A percentile compares a stretch with the other conserved stretches of the same genome.
Conservation (phyloP, 2,329 filamentous ascomycete genomes). For the Laburnicola sp. region DNA sequence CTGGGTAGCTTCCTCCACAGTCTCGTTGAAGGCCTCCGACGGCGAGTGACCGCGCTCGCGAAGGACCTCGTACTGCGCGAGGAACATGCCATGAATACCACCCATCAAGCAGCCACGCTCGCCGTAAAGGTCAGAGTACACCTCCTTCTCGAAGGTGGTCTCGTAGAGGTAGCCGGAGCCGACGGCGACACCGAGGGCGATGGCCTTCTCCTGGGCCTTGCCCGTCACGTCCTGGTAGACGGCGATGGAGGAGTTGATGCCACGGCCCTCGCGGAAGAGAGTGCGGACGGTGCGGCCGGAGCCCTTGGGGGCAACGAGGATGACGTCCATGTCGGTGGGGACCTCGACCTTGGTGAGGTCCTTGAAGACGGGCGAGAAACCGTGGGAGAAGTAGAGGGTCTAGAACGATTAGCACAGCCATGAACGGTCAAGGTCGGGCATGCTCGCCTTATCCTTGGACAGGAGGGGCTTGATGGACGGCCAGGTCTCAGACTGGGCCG, state of each 20-base stretch:
- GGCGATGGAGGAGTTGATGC: conserved; percentile 99
- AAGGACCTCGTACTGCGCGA: conserved; percentile 99
- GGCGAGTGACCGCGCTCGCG: conserved; percentile 97
- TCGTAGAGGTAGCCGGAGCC: conserved; percentile 99
- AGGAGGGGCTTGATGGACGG: conserved; percentile 96
- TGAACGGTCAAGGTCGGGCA: conserved; percentile 24
- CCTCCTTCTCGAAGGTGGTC: conserved; percentile 99
- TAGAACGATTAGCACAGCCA: conserved; percentile 43
- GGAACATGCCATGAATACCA: conserved; percentile 99
- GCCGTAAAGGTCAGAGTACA: conserved; percentile 99
- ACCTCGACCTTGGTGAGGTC: conserved; percentile 98
- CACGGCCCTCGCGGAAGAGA: conserved; percentile 98
- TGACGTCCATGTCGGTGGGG: conserved; percentile 94
- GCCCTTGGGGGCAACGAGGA: conserved; percentile 98
- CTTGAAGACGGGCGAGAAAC: conserved; percentile 99
- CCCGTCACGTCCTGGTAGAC: conserved; percentile 98
- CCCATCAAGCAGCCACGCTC: conserved; percentile 99
- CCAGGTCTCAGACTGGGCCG: conserved; percentile 98
- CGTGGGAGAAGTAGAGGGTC: conserved; percentile 99
- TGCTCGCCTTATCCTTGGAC: conserved; percentile 89
- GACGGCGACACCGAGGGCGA: conserved; percentile 94
- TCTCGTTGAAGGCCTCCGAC: conserved; percentile 99
- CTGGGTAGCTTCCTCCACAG: conserved; percentile 99
- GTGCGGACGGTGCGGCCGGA: conserved; percentile 98
- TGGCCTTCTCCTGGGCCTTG: conserved; percentile 96